These are phyloP conservation scores for Calonectria honghensis DNA, from an alignment of 2,329 filamentous ascomycete species.

Conservation along the genomic window DNA sequence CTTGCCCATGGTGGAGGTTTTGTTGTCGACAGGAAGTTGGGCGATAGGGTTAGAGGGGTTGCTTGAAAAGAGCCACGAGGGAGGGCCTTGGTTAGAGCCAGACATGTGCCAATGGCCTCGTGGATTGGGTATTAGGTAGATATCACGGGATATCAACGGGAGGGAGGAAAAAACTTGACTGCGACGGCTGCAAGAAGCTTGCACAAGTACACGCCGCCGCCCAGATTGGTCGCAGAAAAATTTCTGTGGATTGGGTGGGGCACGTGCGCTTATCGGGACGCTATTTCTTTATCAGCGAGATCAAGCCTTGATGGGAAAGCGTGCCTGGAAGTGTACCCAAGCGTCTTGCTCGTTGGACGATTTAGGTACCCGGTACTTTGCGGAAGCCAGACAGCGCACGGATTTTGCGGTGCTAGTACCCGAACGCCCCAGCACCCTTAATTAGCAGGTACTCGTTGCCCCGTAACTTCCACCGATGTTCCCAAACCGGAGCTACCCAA, in stretches of 20 bases:
- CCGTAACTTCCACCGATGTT: slow-evolving; percentile 23
- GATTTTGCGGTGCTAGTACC: background rate
- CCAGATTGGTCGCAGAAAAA: slow-evolving; percentile 48
- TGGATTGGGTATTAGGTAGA: slow-evolving; percentile 29
- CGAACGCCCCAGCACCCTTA: background rate
- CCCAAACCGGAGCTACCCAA: slow-evolving; percentile 38
- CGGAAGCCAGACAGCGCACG: background rate
- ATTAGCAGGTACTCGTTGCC: slow-evolving; percentile 28
- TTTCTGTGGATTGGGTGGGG: slow-evolving; percentile 53
- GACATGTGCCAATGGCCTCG: slow-evolving; percentile 58
- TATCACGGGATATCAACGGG: slow-evolving; percentile 1
- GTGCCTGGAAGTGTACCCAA: background rate
- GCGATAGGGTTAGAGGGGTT: slow-evolving; percentile 56
- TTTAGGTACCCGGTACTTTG: slow-evolving; percentile 2
- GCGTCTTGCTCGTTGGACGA: background rate
- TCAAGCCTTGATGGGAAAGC: slow-evolving; percentile 5
- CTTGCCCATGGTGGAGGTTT: slow-evolving; percentile 60
- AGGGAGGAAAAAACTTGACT: slow-evolving; percentile 41
- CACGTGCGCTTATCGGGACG: slow-evolving; percentile 45
- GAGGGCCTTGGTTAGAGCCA: slow-evolving; percentile 56
- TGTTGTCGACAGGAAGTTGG: slow-evolving; percentile 42
- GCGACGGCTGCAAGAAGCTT: slow-evolving; percentile 28
- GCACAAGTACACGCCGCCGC: slow-evolving; percentile 32
- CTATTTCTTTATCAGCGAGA: slow-evolving; percentile 43
- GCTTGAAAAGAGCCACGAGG: slow-evolving; percentile 67